Evolutionary conservation across 1,139 yeast genomes (phyloP).

Genomic region (Lodderomyces beijingensis): DNA sequence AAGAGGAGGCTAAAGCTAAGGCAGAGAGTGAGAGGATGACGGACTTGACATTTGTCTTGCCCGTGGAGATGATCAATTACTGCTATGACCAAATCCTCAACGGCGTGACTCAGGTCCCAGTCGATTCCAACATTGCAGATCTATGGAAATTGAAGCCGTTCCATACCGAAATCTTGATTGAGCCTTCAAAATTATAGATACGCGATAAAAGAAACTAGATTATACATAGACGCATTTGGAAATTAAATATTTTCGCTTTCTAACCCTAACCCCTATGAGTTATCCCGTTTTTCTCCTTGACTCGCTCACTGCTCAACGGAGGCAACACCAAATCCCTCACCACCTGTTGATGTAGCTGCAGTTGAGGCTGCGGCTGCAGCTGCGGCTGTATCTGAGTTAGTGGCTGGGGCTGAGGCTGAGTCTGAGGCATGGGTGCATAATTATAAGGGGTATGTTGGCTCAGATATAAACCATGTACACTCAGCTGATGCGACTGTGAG

Average conservation of each 20-base stretch:
- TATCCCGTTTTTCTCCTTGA: constrained; percentile 5
- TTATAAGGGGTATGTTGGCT: too few species aligned
- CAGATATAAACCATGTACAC: too few species aligned
- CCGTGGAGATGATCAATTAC: constrained; percentile 23
- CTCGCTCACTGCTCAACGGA: constrained; percentile 11
- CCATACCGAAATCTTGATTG: constrained; percentile 20
- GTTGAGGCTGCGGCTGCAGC: constrained; percentile 6
- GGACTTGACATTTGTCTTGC: constrained; percentile 26
- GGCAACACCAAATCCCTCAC: constrained; percentile 14
- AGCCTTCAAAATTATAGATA: constrained; percentile 9
- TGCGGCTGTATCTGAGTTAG: neutral
- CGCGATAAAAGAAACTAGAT: too few species aligned
- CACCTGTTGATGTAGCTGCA: constrained; percentile 3
- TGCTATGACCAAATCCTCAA: constrained; percentile 11
- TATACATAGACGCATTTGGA: too few species aligned
- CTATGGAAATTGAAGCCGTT: constrained; percentile 23
- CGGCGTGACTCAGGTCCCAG: neutral
- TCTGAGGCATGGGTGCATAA: too few species aligned
- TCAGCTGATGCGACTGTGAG: too few species aligned
- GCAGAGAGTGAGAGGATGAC: constrained; percentile 32
- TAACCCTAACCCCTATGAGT: constrained; percentile 1
- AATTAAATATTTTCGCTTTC: too few species aligned
- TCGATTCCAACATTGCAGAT: constrained; percentile 17
- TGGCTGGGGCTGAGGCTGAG: constrained; percentile 2
- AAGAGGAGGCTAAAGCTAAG: constrained; percentile 8